These are phyloP conservation scores for Rhynchosporium graminicola DNA, from an alignment of 2,329 filamentous ascomycete genomes.

Conservation along the genomic window DNA sequence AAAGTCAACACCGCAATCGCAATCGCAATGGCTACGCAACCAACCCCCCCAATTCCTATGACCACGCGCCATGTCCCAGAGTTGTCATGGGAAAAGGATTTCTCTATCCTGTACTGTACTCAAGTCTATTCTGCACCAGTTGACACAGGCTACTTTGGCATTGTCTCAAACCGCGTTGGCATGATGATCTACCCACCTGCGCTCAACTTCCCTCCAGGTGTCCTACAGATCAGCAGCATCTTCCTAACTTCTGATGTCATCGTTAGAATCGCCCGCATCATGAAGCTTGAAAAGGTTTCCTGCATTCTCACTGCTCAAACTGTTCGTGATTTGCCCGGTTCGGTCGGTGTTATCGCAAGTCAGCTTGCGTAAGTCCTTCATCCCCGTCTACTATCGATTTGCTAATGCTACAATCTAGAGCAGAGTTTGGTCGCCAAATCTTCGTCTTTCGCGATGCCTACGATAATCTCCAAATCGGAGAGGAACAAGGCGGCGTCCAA, in stretches of 20 bases:
- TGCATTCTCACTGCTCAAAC: not conserved
- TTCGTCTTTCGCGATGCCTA: not conserved
- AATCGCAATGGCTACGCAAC: constrained; percentile 1
- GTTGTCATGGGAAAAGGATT: not conserved
- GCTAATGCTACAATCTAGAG: not conserved
- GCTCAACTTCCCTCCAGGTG: not conserved
- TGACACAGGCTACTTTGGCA: not conserved
- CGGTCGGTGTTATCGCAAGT: not conserved
- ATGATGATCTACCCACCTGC: not conserved
- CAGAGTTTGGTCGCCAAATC: not conserved
- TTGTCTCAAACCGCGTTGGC: not conserved
- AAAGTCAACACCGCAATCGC: not conserved
- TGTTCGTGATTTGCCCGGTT: not conserved
- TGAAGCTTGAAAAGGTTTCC: not conserved
- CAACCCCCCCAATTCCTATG: not conserved
- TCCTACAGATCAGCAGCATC: not conserved
- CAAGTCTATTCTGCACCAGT: not conserved
- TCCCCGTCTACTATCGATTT: not conserved
- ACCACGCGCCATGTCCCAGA: not conserved
- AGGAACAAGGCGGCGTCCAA: no score
- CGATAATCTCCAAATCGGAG: no score
- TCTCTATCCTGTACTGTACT: not conserved
- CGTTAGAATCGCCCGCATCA: not conserved
- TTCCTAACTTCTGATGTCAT: not conserved
- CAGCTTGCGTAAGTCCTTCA: not conserved